A percentile compares a stretch with the other conserved stretches of the same genome.
Conservation (phyloP, 1,284 basidiomycete species). For the Marasmius fiardii region DNA sequence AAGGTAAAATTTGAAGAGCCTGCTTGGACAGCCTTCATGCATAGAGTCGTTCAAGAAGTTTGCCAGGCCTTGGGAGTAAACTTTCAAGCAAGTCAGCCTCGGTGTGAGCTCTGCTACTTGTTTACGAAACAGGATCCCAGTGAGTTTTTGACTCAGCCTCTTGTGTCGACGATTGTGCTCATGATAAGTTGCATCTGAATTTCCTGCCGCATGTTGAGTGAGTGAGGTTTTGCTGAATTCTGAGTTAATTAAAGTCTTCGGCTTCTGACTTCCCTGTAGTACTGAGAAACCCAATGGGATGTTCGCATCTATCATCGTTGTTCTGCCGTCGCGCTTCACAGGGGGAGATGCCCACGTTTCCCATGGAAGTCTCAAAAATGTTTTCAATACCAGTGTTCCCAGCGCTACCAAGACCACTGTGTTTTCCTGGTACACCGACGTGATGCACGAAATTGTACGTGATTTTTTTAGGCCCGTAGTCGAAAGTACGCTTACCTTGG, state of each 20-base stretch:
- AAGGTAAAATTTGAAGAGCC: slow-evolving; percentile 17
- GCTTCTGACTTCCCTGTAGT: slow-evolving; percentile 17
- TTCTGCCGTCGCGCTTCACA: slow-evolving; percentile 39
- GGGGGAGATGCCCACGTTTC: slow-evolving; percentile 39
- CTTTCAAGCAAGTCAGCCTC: neutral
- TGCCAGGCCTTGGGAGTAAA: neutral
- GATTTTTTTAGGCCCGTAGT: neutral
- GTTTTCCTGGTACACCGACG: slow-evolving; percentile 48
- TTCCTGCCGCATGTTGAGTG: neutral
- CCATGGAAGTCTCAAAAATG: slow-evolving; percentile 26
- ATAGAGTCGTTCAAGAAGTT: neutral
- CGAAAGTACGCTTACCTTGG: neutral
- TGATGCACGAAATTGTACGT: slow-evolving; percentile 33
- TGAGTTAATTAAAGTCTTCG: neutral
- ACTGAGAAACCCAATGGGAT: slow-evolving; percentile 38
- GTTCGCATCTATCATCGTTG: slow-evolving; percentile 43
- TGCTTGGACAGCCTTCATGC: neutral
- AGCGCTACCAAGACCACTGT: slow-evolving; percentile 27
- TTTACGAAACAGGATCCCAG: slow-evolving; percentile 5
- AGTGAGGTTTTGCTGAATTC: neutral
- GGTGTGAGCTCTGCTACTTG: slow-evolving; percentile 2
- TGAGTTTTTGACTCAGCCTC: neutral
- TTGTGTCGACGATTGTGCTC: neutral
- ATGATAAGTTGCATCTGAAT: neutral
- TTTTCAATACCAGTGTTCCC: slow-evolving; percentile 30